Evolutionary conservation across 1,139 yeast species (phyloP), one percentile per base, ranked within the genome.

Genomic region (Geotrichum cucujoidarum): DNA sequence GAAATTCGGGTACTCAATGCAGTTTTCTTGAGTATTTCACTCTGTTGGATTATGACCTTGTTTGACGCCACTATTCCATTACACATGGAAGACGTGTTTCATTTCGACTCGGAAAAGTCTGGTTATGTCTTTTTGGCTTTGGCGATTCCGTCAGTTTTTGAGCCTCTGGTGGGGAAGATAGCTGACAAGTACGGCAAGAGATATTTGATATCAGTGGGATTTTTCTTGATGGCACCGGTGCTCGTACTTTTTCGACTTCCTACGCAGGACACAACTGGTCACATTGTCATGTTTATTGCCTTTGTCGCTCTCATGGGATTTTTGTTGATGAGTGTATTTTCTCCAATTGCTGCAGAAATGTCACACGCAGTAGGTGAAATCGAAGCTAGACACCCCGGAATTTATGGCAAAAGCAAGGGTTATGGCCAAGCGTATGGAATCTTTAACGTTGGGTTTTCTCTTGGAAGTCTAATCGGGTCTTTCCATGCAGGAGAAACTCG

Each of bases 351-450:
- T 57, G 62, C 60, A 3, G 71, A 67, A 37, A 54, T 67, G 41
- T 52, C 68, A 13, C 50, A 53, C n/a, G 57, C 55, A 1, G 59
- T 58, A 21, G 54, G 59, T 11, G 50, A 42, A 2, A 55, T 60
- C 13, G 69, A 65, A 32, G 44, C 51, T 1, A 40, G 50, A 36
- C 45, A 49, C 4, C 70, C 70, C 1, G 69, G 69, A 2, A 51
- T 52, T 8, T 59, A 62, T 40, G 70, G 70, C 5, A 49, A 53
- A 13, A 63, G 65, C 5, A 61, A 61, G 40, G 70, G 68, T 2
- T 60, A 55, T 37, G 70, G 68, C 5, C 68, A 66, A 43, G 68
- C 63, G 1, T 67, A 64, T 47, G 69, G 68, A 1, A 52, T 64
- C 14, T 65, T 63, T 53, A 67, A 67, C 40, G 60, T 66, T 16